Percentiles rank a stretch among this genome's conserved stretches.
Conservation (phyloP, 2,329 filamentous ascomycete species). For the Aspergillus brasiliensis region DNA sequence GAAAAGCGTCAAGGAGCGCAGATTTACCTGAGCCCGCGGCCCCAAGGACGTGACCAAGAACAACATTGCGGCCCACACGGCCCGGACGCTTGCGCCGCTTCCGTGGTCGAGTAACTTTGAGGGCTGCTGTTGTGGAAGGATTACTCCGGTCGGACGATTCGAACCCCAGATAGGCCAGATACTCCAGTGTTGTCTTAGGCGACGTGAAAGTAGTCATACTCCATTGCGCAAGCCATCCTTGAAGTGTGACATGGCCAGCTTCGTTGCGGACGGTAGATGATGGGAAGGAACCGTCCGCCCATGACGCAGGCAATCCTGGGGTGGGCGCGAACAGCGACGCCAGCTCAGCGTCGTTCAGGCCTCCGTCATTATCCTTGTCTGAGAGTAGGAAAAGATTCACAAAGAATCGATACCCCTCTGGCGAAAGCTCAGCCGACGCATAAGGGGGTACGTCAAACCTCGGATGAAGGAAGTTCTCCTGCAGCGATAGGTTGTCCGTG, state of each 20-base stretch:
- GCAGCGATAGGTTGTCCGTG: conserved; percentile 88
- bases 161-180: conserved; percentile 94
- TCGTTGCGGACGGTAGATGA: conserved; percentile 94
- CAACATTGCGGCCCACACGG: conserved; percentile 89
- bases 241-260: conserved; percentile 89
- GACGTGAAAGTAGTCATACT: conserved; percentile 99
- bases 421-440: conserved; percentile 90
- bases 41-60: conserved; percentile 89
- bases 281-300: conserved; percentile 87
- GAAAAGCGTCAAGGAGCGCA: conserved; percentile 83
- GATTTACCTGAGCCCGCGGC: conserved; percentile 88
- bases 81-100: conserved; percentile 81
- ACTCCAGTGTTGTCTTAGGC: conserved; percentile 91
- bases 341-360: conserved; percentile 82
- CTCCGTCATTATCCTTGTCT: conserved; percentile 96
- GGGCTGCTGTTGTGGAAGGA: conserved; percentile 74
- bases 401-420: conserved; percentile 93
- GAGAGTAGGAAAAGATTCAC: conserved; percentile 94
- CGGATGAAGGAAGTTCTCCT: conserved; percentile 87
- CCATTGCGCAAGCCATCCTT: conserved; percentile 98
- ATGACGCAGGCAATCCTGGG: conserved; percentile 81
- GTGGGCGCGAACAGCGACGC: conserved; percentile 88
- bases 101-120: conserved; percentile 90
- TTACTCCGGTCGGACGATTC: conserved; percentile 74
- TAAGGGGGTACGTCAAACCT: conserved; percentile 93